These are phyloP conservation scores for Colletotrichum nymphaeae DNA, from an alignment of 2,329 filamentous ascomycete species.

Conservation along the genomic window DNA sequence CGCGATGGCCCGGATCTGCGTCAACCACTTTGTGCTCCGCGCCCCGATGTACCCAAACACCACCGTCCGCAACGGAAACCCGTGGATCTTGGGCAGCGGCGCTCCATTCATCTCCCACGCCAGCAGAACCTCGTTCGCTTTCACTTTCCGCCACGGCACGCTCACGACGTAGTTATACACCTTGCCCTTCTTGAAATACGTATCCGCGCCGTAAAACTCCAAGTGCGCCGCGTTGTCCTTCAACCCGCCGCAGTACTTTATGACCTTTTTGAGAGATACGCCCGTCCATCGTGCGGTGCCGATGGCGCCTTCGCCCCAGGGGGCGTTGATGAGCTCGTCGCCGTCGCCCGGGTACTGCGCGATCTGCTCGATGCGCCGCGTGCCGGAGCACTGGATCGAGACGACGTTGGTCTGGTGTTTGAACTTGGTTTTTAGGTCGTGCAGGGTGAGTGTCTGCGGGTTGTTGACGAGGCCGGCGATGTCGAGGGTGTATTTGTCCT, in stretches of 20 bases:
- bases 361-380: slow-evolving; percentile 77
- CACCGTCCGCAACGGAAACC: slow-evolving; percentile 70
- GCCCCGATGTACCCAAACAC: slow-evolving; percentile 77
- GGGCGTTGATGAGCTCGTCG: slow-evolving; percentile 67
- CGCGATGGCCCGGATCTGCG: slow-evolving; percentile 69
- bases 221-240: slow-evolving; percentile 66
- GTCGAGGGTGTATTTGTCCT: slow-evolving; percentile 62
- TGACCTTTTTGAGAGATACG: slow-evolving; percentile 74
- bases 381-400: slow-evolving; percentile 76
- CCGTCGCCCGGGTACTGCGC: slow-evolving; percentile 73
- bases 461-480: slow-evolving; percentile 72
- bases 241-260: slow-evolving; percentile 76
- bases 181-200: slow-evolving; percentile 76
- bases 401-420: slow-evolving; percentile 67
- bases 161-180: slow-evolving; percentile 75
- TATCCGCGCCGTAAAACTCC: slow-evolving; percentile 77
- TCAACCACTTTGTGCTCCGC: slow-evolving; percentile 72
- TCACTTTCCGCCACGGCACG: slow-evolving; percentile 76
- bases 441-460: slow-evolving; percentile 66
- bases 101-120: slow-evolving; percentile 78
- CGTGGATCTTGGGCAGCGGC: slow-evolving; percentile 73
- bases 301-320: slow-evolving; percentile 76
- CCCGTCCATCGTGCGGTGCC: slow-evolving; percentile 73
- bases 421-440: slow-evolving; percentile 73
- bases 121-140: slow-evolving; percentile 72